phyloP scores from a whole-genome alignment of 495 filamentous ascomycete species.

The Parathielavia hyrcaniae region DNA sequence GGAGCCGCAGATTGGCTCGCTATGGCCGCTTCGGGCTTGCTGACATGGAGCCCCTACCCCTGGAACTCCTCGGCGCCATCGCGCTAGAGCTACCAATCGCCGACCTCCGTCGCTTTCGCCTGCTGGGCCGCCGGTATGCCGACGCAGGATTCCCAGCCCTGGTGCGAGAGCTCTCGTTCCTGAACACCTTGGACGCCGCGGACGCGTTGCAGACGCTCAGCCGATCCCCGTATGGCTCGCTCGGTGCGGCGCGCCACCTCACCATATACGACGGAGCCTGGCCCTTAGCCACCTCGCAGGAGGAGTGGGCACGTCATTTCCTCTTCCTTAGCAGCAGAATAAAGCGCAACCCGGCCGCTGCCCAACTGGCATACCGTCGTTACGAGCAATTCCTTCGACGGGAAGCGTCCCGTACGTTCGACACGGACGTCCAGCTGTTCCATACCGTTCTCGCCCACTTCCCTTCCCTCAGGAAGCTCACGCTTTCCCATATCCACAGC shows the following conservation, averaged over 20 bases:
- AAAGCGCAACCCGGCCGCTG: not conserved
- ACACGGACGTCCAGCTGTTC: not conserved
- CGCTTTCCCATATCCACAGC: not conserved
- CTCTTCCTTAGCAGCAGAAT: not conserved
- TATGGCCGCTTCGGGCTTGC: not conserved
- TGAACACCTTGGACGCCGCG: not conserved
- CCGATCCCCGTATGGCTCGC: not conserved
- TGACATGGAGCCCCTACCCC: not conserved
- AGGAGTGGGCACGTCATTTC: not conserved
- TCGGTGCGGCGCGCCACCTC: not conserved
- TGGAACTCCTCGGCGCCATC: not conserved
- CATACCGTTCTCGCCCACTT: slow-evolving; percentile 2
- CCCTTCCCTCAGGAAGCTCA: slow-evolving; percentile 4
- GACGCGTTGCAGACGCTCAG: not conserved
- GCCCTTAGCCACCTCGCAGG: not conserved
- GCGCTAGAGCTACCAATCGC: slow-evolving; percentile 2
- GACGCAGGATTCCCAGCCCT: slow-evolving; percentile 1
- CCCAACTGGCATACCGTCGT: not conserved
- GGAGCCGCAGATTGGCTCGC: not conserved
- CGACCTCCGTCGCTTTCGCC: not conserved
- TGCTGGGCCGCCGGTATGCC: not conserved
- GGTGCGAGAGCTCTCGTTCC: not conserved
- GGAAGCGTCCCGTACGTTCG: slow-evolving; percentile 3
- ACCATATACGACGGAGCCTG: slow-evolving; percentile 2
- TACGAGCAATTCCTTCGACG: slow-evolving; percentile 1